Conservation (phyloP, 2,329 filamentous ascomycete genomes). For the Trichothecium roseum region DNA sequence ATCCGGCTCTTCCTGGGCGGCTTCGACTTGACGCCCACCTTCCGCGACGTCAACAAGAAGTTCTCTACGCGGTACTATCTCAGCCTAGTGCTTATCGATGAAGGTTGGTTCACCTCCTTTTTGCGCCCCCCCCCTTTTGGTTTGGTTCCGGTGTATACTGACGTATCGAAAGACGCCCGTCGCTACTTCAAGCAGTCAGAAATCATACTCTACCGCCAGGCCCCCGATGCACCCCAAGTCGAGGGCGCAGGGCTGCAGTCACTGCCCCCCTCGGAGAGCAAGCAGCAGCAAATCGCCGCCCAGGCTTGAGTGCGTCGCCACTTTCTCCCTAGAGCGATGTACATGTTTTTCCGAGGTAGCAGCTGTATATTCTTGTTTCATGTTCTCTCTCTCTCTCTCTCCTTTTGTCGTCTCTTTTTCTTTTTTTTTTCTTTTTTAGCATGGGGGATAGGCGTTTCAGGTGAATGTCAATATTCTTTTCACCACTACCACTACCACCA, state of each 20-base stretch:
- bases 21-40: slow-evolving; percentile 94
- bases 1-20: slow-evolving; percentile 95
- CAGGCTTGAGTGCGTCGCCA: slow-evolving; percentile 15
- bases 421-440: slow-evolving; percentile 19
- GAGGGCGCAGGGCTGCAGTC: slow-evolving; percentile 25
- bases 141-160: slow-evolving; percentile 7
- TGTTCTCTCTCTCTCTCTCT: neutral
- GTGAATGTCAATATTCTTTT: neutral
- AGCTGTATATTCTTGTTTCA: neutral
- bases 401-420: neutral
- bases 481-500: too few species aligned
- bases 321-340: neutral
- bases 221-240: slow-evolving; percentile 38
- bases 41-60: slow-evolving; percentile 99
- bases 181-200: slow-evolving; percentile 99
- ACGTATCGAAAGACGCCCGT: slow-evolving; percentile 58
- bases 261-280: slow-evolving; percentile 34
- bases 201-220: slow-evolving; percentile 89
- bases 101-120: slow-evolving; percentile 48
- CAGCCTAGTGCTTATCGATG: slow-evolving; percentile 88
- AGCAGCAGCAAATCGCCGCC: slow-evolving; percentile 26
- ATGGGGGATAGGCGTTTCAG: slow-evolving; percentile 29
- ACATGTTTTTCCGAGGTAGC: slow-evolving; percentile 3
- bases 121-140: neutral
- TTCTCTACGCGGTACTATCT: slow-evolving; percentile 98